Evolutionary conservation across 306 rosid species (phyloP).

Genomic region (Fragaria ananassa): DNA sequence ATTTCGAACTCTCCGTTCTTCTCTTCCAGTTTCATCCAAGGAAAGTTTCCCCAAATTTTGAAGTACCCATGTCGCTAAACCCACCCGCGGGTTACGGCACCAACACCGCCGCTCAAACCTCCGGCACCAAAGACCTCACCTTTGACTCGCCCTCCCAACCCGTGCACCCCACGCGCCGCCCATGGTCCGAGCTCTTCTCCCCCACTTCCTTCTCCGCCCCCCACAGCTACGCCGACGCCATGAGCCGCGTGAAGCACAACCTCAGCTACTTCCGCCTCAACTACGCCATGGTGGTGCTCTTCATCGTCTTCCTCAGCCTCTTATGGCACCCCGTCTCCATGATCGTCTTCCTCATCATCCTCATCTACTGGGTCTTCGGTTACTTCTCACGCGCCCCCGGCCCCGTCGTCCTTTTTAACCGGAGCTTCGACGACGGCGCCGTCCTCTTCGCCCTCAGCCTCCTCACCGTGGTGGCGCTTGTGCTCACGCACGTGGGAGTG

Average conservation of each 20-base stretch:
- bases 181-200: slow-evolving; percentile 45
- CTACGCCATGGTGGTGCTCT: slow-evolving; percentile 43
- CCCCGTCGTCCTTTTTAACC: slow-evolving; percentile 32
- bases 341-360: slow-evolving; percentile 37
- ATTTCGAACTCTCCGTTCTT: neutral
- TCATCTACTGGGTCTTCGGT: slow-evolving; percentile 42
- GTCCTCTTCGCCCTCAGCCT: slow-evolving; percentile 33
- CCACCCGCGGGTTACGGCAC: slow-evolving; percentile 29
- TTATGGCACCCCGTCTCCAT: slow-evolving; percentile 57
- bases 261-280: slow-evolving; percentile 42
- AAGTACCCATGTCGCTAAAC: slow-evolving; percentile 20
- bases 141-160: slow-evolving; percentile 27
- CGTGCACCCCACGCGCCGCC: slow-evolving; percentile 39
- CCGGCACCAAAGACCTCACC: slow-evolving; percentile 16
- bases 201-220: slow-evolving; percentile 35
- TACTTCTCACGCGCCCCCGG: slow-evolving; percentile 37
- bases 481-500: slow-evolving; percentile 40
- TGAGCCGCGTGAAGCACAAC: slow-evolving; percentile 34
- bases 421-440: slow-evolving; percentile 29
- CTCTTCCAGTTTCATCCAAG: neutral
- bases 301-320: slow-evolving; percentile 46
- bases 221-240: slow-evolving; percentile 33
- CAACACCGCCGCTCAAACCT: neutral
- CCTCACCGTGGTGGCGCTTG: slow-evolving; percentile 41
- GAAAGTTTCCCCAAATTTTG: neutral